These are phyloP conservation scores for Aphanomyces euteiches DNA, from an alignment of 352 stramenopile genomes.

Conservation along the genomic window DNA sequence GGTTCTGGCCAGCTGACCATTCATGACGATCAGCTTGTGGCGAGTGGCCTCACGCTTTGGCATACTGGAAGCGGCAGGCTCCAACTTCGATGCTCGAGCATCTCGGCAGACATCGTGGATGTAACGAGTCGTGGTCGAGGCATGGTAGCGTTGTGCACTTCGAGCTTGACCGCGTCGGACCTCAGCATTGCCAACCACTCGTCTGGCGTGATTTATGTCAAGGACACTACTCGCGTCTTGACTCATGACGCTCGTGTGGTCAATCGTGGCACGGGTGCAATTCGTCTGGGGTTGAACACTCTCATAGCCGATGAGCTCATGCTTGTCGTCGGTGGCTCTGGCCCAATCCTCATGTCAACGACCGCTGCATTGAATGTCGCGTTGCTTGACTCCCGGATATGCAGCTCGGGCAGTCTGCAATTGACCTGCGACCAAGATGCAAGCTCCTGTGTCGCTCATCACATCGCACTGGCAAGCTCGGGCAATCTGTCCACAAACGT, in stretches of 20 bases:
- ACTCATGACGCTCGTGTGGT: not conserved
- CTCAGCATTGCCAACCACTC: not conserved
- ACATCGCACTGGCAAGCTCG: no score
- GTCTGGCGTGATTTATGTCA: not conserved
- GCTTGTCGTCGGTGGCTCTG: not conserved
- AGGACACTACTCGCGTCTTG: not conserved
- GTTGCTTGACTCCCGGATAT: not conserved
- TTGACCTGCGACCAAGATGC: no score
- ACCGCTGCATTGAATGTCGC: not conserved
- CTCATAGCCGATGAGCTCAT: not conserved
- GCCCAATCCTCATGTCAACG: not conserved
- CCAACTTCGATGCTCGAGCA: not conserved
- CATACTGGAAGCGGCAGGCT: not conserved
- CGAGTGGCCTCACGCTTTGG: not conserved
- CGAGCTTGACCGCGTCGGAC: not conserved
- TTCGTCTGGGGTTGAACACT: not conserved
- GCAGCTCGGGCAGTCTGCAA: no score
- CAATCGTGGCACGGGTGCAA: not conserved
- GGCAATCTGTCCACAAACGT: no score
- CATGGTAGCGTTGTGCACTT: not conserved
- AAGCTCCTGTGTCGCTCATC: no score
- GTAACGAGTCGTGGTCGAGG: not conserved
- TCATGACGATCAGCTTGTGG: not conserved
- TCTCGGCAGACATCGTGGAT: not conserved
- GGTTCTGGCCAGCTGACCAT: not conserved